Evolutionary conservation across 1,284 basidiomycete species (phyloP), one percentile per base, ranked within the genome.

Genomic region (Cryptococcus neoformans): DNA sequence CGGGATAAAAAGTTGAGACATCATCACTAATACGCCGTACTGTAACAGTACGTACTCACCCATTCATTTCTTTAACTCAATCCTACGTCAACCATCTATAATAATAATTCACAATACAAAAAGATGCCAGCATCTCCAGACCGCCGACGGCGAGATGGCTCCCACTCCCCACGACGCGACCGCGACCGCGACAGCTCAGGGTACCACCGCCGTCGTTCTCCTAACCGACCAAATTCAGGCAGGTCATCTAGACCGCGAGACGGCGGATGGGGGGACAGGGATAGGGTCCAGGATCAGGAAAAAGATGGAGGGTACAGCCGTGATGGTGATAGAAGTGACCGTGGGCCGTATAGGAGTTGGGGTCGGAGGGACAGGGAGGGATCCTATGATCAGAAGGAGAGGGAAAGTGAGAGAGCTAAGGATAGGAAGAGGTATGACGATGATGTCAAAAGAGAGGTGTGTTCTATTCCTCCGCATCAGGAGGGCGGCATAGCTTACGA

Each of bases 391-490:
- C 62, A 55, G 45, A 56, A 54, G 39, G 74, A 76, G 17, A 57
- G 74, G 52, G 73, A 75, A 61, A 59, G 53, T 56, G 75, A 75
- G 62, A 64, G 72, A 46, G 66, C 62, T 4, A 54, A 44, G 6
- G 74, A 76, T 37, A 57, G 73, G 54, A 69, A 71, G 45, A 56
- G 68, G 49, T 75, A 70, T 55, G 70, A 76, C 41, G 67, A 63
- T 16, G 68, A 63, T 46, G 60, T 57, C 1, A 62, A 60, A 45
- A 51, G 56, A 40, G 64, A 66, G 16, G 63, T 63, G 52, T 58
- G 66, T 62, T 47, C 7, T 28, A 36, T 47, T 14, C 2, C 28
- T 14, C 17, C 46, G 9, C 17, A 10, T 14, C 17, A 28, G 8
- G 12, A 6, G 12, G 16, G 16, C 4, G 12, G 5, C 5, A 41